These are phyloP conservation scores for Irpex lacteus DNA, from an alignment of 1,284 basidiomycete genomes.

Conservation along the genomic window DNA sequence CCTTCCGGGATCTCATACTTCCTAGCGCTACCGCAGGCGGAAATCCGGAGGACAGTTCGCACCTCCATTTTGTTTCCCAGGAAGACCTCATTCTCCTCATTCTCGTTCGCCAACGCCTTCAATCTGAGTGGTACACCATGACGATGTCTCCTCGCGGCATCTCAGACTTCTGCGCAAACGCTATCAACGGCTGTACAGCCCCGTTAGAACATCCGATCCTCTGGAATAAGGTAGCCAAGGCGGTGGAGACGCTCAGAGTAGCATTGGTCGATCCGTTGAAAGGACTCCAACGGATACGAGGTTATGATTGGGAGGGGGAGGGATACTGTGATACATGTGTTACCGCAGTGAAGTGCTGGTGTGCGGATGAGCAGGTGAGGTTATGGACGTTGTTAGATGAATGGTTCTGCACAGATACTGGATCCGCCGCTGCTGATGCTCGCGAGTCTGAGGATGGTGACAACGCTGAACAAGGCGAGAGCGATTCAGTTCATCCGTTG, in stretches of 20 bases:
- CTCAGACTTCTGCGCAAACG: background rate
- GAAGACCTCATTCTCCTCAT: background rate
- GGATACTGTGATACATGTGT: background rate
- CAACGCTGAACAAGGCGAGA: too few species aligned
- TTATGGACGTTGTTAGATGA: background rate
- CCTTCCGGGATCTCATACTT: background rate
- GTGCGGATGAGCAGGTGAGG: background rate
- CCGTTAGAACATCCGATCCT: background rate
- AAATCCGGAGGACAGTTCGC: background rate
- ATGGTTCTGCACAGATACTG: background rate
- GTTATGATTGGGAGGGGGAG: background rate
- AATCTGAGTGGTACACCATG: background rate
- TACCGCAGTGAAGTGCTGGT: background rate
- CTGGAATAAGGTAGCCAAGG: background rate
- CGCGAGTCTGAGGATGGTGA: too few species aligned
- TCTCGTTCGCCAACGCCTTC: background rate
- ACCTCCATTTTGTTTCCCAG: background rate
- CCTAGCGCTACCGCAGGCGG: background rate
- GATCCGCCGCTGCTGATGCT: too few species aligned
- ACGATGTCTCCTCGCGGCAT: background rate
- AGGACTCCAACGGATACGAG: background rate
- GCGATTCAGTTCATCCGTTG: too few species aligned
- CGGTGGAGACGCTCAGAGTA: background rate
- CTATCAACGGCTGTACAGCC: background rate
- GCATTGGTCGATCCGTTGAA: background rate